Conservation (phyloP, 1,139 yeast species). For the Saccharomyces pastorianus region DNA sequence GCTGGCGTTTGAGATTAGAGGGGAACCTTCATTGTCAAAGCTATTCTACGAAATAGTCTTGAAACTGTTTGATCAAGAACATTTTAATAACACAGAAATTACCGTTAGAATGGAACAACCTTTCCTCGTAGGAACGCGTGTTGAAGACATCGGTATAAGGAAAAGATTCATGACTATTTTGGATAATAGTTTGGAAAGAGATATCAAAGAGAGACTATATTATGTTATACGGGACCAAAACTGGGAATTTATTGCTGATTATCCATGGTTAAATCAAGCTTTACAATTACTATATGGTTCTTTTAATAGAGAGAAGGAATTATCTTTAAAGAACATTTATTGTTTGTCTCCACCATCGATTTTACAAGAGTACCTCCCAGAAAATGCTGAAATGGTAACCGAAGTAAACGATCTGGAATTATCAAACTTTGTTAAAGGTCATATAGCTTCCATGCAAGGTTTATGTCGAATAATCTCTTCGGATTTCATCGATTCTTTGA, state of each 20-base stretch:
- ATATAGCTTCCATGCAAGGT: conserved; percentile 43
- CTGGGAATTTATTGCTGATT: conserved; percentile 92
- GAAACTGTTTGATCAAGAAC: conserved; percentile 77
- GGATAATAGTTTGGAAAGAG: conserved; percentile 71
- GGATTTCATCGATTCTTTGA: conserved; percentile 59
- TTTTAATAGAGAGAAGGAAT: conserved; percentile 44
- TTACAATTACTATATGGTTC: conserved; percentile 78
- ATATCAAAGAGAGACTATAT: conserved; percentile 68
- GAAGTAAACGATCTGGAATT: conserved; percentile 20
- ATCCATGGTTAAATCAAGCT: conserved; percentile 93
- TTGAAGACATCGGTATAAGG: conserved; percentile 69
- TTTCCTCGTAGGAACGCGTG: conserved; percentile 84
- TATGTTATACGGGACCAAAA: conserved; percentile 88
- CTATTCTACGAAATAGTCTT: conserved; percentile 81
- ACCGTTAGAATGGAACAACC: conserved; percentile 97
- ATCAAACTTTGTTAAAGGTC: conserved; percentile 40
- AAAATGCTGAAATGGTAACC: conserved; percentile 5
- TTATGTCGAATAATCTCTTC: conserved; percentile 45
- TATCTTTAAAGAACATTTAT: conserved; percentile 45
- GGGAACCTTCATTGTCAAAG: conserved; percentile 71
- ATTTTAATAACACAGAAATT: conserved; percentile 75
- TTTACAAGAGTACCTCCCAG: conserved; percentile 35
- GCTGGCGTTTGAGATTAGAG: conserved; percentile 86
- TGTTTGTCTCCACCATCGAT: conserved; percentile 48
- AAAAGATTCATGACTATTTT: conserved; percentile 73